phyloP scores from a whole-genome alignment of 2,329 filamentous ascomycete genomes.

The Fusarium agapanthi region DNA sequence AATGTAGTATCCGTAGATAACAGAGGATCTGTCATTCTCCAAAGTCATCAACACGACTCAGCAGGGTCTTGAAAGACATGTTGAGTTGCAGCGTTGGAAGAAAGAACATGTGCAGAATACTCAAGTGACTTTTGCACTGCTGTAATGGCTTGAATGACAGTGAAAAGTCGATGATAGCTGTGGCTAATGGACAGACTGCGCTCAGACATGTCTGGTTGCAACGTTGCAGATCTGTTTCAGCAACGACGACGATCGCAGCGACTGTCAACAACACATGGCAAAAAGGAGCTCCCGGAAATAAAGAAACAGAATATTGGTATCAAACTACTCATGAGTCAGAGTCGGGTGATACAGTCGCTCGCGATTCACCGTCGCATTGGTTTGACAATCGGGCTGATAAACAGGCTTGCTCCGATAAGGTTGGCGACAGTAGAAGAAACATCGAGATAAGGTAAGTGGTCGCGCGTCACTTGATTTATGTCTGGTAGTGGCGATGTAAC shows the following conservation, averaged over 20 bases:
- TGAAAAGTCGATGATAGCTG: neutral
- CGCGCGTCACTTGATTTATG: slow-evolving; percentile 3
- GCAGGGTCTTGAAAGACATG: neutral
- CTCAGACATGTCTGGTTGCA: neutral
- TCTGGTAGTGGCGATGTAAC: neutral
- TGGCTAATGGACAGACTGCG: neutral
- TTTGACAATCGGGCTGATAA: neutral
- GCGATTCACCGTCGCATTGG: neutral
- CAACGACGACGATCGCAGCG: neutral
- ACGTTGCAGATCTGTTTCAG: slow-evolving; percentile 17
- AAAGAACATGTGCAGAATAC: neutral
- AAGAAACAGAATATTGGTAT: too few species aligned
- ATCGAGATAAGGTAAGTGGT: neutral
- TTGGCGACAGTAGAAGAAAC: neutral
- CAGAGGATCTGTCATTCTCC: neutral
- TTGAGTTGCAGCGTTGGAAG: neutral
- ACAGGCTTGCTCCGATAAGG: neutral
- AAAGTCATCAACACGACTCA: slow-evolving; percentile 6
- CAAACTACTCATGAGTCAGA: too few species aligned
- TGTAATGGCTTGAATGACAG: neutral
- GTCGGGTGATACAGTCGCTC: slow-evolving; percentile 2
- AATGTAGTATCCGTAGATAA: neutral
- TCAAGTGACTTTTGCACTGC: slow-evolving; percentile 2
- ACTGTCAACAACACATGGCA: neutral
- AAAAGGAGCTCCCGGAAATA: neutral